These are phyloP conservation scores for Pseudocercospora vitis DNA, from an alignment of 2,329 filamentous ascomycete genomes.

Conservation along the genomic window DNA sequence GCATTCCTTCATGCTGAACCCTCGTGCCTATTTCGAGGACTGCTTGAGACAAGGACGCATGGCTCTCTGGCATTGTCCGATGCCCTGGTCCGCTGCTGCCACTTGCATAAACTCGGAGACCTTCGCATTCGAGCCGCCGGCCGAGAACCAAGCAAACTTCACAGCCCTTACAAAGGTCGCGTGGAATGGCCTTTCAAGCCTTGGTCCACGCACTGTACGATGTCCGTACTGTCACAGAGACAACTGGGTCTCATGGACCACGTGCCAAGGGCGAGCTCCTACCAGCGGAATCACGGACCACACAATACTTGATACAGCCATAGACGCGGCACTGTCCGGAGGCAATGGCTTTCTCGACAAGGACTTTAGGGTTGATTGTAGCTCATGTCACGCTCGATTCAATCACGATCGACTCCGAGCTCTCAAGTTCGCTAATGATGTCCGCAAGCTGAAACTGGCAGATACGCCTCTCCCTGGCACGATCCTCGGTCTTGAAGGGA, in stretches of 20 bases:
- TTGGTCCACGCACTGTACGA: constrained; percentile 47
- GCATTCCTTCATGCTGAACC: constrained; percentile 78
- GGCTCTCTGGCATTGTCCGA: constrained; percentile 59
- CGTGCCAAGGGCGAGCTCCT: constrained; percentile 25
- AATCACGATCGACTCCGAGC: constrained; percentile 62
- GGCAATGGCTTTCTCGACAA: constrained; percentile 64
- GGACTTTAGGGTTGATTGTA: constrained; percentile 54
- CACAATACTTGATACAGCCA: constrained; percentile 34
- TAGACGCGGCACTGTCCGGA: constrained; percentile 34
- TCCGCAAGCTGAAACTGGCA: constrained; percentile 49
- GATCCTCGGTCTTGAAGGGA: constrained; percentile 58
- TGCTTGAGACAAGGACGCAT: constrained; percentile 60
- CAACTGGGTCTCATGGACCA: constrained; percentile 60
- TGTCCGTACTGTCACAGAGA: constrained; percentile 57
- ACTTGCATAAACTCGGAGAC: constrained; percentile 57
- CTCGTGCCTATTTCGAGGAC: constrained; percentile 71
- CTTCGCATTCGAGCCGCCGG: constrained; percentile 57
- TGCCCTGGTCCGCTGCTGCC: constrained; percentile 66
- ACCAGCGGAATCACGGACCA: constrained; percentile 31
- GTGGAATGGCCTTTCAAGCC: constrained; percentile 63
- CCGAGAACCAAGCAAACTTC: constrained; percentile 51
- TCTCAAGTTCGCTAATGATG: constrained; percentile 61
- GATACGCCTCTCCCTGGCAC: constrained; percentile 66
- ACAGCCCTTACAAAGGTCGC: constrained; percentile 47
- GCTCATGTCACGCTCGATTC: constrained; percentile 52